These are phyloP conservation scores for Aspergillus unguis DNA, from an alignment of 2,329 filamentous ascomycete species.

Conservation along the genomic window DNA sequence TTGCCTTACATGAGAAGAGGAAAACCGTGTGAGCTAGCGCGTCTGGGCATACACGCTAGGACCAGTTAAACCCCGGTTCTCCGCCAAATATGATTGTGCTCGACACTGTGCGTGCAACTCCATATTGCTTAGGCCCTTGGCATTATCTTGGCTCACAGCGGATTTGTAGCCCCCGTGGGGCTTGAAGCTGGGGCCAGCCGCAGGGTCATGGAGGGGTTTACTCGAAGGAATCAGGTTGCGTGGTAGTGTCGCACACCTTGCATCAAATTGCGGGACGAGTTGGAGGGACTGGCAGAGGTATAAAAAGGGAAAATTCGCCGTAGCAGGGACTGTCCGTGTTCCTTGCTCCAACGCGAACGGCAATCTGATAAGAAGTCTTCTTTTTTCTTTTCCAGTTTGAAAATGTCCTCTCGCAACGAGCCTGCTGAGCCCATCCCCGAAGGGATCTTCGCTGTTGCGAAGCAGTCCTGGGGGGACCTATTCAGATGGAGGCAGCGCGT, in stretches of 20 bases:
- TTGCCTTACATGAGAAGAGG: background rate
- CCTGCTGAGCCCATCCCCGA: conserved; percentile 65
- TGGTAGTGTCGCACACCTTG: background rate
- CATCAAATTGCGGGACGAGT: background rate
- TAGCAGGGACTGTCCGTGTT: background rate
- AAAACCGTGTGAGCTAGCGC: conserved; percentile 1
- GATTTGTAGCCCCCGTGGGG: conserved; percentile 16
- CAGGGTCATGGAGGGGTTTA: conserved; percentile 5
- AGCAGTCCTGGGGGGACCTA: conserved; percentile 62
- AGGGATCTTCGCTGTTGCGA: conserved; percentile 62
- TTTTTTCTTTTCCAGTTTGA: background rate
- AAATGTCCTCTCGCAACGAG: conserved; percentile 32
- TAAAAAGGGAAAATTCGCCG: conserved; percentile 11
- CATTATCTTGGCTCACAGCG: conserved; percentile 21
- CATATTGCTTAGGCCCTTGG: conserved; percentile 21
- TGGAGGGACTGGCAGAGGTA: conserved; percentile 3
- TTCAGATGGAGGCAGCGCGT: conserved; percentile 74
- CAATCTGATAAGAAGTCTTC: background rate
- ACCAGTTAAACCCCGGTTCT: background rate
- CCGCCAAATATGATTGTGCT: conserved; percentile 1
- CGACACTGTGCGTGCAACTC: conserved; percentile 9
- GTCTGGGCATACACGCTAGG: conserved; percentile 5
- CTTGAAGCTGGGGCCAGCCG: conserved; percentile 3
- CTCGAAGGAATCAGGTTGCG: background rate
- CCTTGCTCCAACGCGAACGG: background rate